Conservation (phyloP, 2,329 filamentous ascomycete species). For the Huntiella bhutanensis region DNA sequence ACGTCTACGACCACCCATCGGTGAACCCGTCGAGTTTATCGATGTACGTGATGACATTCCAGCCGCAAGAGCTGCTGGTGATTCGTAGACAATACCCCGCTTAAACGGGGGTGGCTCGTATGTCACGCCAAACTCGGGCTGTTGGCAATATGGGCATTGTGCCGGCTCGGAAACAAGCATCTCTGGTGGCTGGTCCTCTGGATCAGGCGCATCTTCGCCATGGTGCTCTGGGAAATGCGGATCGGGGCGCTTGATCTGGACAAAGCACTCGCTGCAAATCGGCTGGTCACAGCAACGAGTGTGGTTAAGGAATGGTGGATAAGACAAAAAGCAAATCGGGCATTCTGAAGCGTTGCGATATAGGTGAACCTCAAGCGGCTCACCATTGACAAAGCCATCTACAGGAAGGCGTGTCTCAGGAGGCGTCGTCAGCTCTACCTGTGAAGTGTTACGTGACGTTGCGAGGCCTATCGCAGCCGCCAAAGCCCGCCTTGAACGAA, state of each 20-base stretch:
- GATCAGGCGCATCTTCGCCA: constrained; percentile 23
- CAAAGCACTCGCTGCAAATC: constrained; percentile 97
- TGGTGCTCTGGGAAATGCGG: constrained; percentile 73
- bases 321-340: constrained; percentile 91
- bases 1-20: constrained; percentile 24
- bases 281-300: constrained; percentile 90
- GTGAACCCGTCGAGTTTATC: constrained; percentile 39
- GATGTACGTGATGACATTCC: constrained; percentile 81
- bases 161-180: constrained; percentile 80
- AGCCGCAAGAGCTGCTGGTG: constrained; percentile 27
- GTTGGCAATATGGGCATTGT: constrained; percentile 84
- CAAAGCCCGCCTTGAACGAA: constrained; percentile 52
- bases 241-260: constrained; percentile 91
- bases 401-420: constrained; percentile 63
- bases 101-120: constrained; percentile 82
- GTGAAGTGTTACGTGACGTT: constrained; percentile 53
- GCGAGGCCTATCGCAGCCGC: constrained; percentile 54
- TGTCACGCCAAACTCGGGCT: constrained; percentile 88
- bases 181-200: constrained; percentile 23
- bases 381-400: constrained; percentile 85
- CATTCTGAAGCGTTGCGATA: constrained; percentile 87
- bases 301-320: constrained; percentile 82
- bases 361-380: constrained; percentile 75
- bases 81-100: constrained; percentile 53
- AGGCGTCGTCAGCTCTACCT: constrained; percentile 46